Base-by-base conservation (phyloP, 106 monocot species). In the Acorus calamus region DNA sequence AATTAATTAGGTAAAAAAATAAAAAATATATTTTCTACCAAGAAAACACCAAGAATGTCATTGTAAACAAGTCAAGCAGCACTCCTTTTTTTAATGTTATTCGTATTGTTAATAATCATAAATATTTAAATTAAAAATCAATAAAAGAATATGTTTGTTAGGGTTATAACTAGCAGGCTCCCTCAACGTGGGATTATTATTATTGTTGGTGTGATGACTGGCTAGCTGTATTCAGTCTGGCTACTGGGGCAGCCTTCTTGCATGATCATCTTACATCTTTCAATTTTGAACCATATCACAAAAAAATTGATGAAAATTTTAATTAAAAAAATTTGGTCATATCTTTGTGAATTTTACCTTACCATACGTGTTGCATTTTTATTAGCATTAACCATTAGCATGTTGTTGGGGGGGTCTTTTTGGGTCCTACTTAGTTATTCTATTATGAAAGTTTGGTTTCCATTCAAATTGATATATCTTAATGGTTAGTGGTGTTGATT, bases 201-300 rank as follows among this genome's bases (percentile, higher is more conserved):
- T 28, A 28, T 28, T 28, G 1, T 68, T 62, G 56, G 69, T 43
- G 64, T 76, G 81, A 63, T 61, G 63, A 64, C 55, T 72, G 76
- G 75, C 72, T 76, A 79, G 76, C 83, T 79, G 83, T 79, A 68
- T 56, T 76, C 70, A 9, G 45, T 11, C 77, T 77, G 77, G 66
- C 57, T 5, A 46, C n/a, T 47, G 28, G 67, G 42, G 66, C 83
- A 79, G 79, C 63, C 65, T 74, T 82, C 81, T 77, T 82, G 81
- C 81, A 74, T 82, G 77, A 77, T 70, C 77, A 28, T 28, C 28
- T 28, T 28, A 28, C 28, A 28, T 28, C 28, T 28, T 28, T 28
- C 28, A 28, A 28, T 28, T 0, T 28, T 28, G 28, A 28, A 28
- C 28, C 28, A 28, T 65, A 50, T 64, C 56, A 28, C n/a, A 69